These are phyloP conservation scores for Hypoxylon subgilvum DNA, from an alignment of 495 filamentous ascomycete species.

Conservation along the genomic window DNA sequence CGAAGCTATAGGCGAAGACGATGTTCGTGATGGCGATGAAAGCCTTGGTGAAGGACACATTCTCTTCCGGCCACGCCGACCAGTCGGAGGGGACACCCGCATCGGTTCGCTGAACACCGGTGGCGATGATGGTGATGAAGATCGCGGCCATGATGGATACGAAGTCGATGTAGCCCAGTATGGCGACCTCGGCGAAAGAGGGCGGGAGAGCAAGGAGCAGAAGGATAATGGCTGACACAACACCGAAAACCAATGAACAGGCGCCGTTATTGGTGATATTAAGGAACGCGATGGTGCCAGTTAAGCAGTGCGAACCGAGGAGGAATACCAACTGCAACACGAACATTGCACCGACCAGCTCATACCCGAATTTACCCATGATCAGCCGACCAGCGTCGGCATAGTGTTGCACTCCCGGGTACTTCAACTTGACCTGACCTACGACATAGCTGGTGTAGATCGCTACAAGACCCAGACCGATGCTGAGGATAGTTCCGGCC, in stretches of 20 bases:
- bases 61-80: constrained; percentile 52
- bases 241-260: constrained; percentile 71
- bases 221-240: constrained; percentile 68
- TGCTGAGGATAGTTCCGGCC: constrained; percentile 60
- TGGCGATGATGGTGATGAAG: constrained; percentile 71
- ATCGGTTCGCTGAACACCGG: constrained; percentile 58
- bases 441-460: constrained; percentile 81
- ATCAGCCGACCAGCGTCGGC: constrained; percentile 74
- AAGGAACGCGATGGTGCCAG: constrained; percentile 74
- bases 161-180: constrained; percentile 66
- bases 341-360: constrained; percentile 67
- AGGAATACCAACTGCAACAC: constrained; percentile 75
- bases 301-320: constrained; percentile 76
- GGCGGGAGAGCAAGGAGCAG: constrained; percentile 67
- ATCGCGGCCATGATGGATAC: constrained; percentile 69
- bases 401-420: constrained; percentile 75
- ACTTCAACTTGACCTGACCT: constrained; percentile 75
- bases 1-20: constrained; percentile 74
- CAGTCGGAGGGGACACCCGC: constrained; percentile 45
- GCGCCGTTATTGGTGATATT: constrained; percentile 65
- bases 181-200: constrained; percentile 61
- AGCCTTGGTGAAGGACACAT: constrained; percentile 47
- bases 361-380: constrained; percentile 66
- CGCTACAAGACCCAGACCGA: constrained; percentile 67
- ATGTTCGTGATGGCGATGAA: constrained; percentile 76